phyloP scores from a whole-genome alignment of 1,284 basidiomycete genomes.

The Crucibulum parvulum region DNA sequence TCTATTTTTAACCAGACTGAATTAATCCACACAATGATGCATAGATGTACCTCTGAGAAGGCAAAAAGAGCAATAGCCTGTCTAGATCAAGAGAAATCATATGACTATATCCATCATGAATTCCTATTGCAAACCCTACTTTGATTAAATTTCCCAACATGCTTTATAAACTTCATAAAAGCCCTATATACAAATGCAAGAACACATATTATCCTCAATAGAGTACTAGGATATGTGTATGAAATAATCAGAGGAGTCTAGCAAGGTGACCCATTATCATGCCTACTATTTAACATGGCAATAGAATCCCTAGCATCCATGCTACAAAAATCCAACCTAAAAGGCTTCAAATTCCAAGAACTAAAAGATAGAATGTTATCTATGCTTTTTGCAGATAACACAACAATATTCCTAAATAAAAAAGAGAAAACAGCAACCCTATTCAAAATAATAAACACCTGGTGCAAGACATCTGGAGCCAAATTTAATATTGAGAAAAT shows the following conservation, averaged over 20 bases:
- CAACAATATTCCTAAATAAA: slow-evolving; percentile 26
- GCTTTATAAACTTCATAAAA: slow-evolving; percentile 28
- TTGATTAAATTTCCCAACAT: slow-evolving; percentile 22
- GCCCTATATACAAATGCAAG: slow-evolving; percentile 31
- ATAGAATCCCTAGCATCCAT: slow-evolving; percentile 33
- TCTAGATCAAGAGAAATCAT: slow-evolving; percentile 44
- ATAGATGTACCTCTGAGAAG: slow-evolving; percentile 17
- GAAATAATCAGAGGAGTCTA: slow-evolving; percentile 34
- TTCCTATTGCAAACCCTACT: slow-evolving; percentile 33
- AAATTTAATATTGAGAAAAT: slow-evolving; percentile 44
- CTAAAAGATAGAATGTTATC: slow-evolving; percentile 17
- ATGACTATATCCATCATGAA: slow-evolving; percentile 36
- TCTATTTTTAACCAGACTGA: slow-evolving; percentile 34
- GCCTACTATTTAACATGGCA: slow-evolving; percentile 40
- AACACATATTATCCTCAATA: slow-evolving; percentile 38
- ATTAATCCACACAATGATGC: slow-evolving; percentile 27
- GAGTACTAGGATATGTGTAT: slow-evolving; percentile 23
- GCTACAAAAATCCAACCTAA: slow-evolving; percentile 31
- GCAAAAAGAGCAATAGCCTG: slow-evolving; percentile 30
- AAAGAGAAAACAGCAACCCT: slow-evolving; percentile 24
- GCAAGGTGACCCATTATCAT: slow-evolving; percentile 44
- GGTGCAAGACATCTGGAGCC: slow-evolving; percentile 39
- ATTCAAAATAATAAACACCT: slow-evolving; percentile 22
- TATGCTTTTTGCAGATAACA: slow-evolving; percentile 38
- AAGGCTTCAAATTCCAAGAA: slow-evolving; percentile 28